phyloP scores from a whole-genome alignment of 768 basidiomycete species.

The Boletus vermiculosoides region DNA sequence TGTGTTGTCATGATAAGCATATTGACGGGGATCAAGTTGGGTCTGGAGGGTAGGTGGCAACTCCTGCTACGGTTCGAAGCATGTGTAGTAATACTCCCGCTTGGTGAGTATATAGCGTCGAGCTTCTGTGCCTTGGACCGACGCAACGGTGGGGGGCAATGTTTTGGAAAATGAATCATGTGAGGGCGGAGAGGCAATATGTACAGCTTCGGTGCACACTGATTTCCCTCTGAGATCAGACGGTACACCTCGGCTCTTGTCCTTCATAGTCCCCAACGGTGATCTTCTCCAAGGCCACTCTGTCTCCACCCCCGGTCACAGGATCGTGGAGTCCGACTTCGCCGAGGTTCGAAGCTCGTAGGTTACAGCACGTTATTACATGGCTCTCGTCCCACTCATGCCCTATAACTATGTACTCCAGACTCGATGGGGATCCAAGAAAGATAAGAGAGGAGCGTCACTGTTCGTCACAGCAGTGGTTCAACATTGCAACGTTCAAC shows the following conservation, averaged over 20 bases:
- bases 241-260: neutral
- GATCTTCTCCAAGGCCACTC: neutral
- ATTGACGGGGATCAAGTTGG: neutral
- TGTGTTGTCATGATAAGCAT: too few species aligned
- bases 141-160: neutral
- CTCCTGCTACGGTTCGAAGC: neutral
- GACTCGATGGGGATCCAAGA: neutral
- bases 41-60: neutral
- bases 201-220: neutral
- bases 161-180: neutral
- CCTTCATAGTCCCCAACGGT: too few species aligned
- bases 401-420: neutral
- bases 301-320: neutral
- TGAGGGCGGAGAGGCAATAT: neutral
- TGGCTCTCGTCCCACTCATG: neutral
- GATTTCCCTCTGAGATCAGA: neutral
- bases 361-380: neutral
- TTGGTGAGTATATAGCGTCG: neutral
- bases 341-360: neutral
- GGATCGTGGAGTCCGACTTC: neutral
- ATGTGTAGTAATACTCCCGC: neutral
- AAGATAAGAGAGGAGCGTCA: neutral
- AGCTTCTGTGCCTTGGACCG: neutral
- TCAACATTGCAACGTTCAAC: neutral
- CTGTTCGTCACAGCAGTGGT: neutral